Evolutionary conservation across 177 flowering plant genomes (phyloP), one percentile per base, ranked within the genome.

Genomic region (Vitis hybrid): DNA sequence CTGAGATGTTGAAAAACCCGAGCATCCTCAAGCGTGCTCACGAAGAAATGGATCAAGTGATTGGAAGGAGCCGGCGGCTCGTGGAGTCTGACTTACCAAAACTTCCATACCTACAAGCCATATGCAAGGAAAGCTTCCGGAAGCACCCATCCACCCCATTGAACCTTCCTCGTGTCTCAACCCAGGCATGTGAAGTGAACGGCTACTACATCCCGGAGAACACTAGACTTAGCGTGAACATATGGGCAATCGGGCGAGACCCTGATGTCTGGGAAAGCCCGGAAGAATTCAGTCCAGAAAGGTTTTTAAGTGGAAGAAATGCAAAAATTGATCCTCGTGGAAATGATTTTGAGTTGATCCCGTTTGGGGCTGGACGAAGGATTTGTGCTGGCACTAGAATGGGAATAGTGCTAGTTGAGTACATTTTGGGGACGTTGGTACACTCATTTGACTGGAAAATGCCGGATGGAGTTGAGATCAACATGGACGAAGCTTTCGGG

Each of bases 211-310:
- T 86, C 18, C 87, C 87, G 5, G 73, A 67, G 65, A 52, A 67
- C 75, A 75, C 87, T 0, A 71, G 81, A 41, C 80, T 86, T 0
- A 67, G 71, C 13, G 83, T 86, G 49, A 86, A 86, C 79, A 71
- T 80, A 1, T 86, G 87, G 87, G 85, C 79, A 2, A 84, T 84
- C 13, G 82, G 83, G 9, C 66, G 89, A 4, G 86, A 86, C 77
- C 87, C 86, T 0, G 20, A 20, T 20, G 20, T 20, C 20, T 20
- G 20, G 20, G 20, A 20, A 20, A 20, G 20, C 20, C 20, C 20
- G 20, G 20, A 20, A 20, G 20, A 20, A 20, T 20, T 20, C 20
- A 20, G 20, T 20, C 20, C 20, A 20, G 20, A 20, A 20, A 20
- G 20, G 20, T 20, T 20, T 20, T 20, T 20, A 20, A 20, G 20